Evolutionary conservation across 2,329 filamentous ascomycete genomes (phyloP).

Genomic region (Beauveria sp.): DNA sequence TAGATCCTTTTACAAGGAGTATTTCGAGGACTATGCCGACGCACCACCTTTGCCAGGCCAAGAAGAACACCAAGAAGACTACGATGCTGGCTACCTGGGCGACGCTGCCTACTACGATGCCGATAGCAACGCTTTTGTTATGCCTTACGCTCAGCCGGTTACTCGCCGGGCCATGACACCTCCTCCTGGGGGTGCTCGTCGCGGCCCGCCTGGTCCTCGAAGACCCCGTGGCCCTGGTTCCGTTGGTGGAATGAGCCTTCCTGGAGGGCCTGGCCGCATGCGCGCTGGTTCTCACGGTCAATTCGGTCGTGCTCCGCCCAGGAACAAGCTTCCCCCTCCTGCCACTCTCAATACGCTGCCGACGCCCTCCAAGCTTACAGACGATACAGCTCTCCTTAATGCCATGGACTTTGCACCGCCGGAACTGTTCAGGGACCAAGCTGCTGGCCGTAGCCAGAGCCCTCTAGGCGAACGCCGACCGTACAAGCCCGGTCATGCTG

Average conservation of each 20-base stretch:
- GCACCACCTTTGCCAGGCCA: slow-evolving; percentile 28
- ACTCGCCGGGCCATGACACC: slow-evolving; percentile 93
- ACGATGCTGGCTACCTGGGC: slow-evolving; percentile 61
- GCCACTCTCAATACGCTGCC: slow-evolving; percentile 67
- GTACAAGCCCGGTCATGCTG: slow-evolving; percentile 66
- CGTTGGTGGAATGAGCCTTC: slow-evolving; percentile 13
- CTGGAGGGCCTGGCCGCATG: slow-evolving; percentile 43
- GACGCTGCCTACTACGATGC: slow-evolving; percentile 62
- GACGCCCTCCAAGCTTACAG: slow-evolving; percentile 75
- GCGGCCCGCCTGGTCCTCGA: slow-evolving; percentile 43
- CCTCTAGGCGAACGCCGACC: slow-evolving; percentile 58
- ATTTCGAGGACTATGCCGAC: slow-evolving; percentile 78
- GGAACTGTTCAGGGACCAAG: slow-evolving; percentile 55
- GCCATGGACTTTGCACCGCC: slow-evolving; percentile 85
- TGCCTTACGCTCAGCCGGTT: slow-evolving; percentile 78
- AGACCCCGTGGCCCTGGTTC: slow-evolving; percentile 26
- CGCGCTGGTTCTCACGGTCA: slow-evolving; percentile 38
- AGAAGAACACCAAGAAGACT: slow-evolving; percentile 63
- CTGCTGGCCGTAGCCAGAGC: slow-evolving; percentile 60
- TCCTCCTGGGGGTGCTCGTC: slow-evolving; percentile 55
- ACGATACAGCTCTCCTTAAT: slow-evolving; percentile 61
- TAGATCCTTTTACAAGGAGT: slow-evolving; percentile 98
- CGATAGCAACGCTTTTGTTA: slow-evolving; percentile 62
- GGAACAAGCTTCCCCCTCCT: slow-evolving; percentile 59
- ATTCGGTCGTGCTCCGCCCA: slow-evolving; percentile 34